phyloP scores from a whole-genome alignment of 495 filamentous ascomycete species.

The Chaetomium fimeti region DNA sequence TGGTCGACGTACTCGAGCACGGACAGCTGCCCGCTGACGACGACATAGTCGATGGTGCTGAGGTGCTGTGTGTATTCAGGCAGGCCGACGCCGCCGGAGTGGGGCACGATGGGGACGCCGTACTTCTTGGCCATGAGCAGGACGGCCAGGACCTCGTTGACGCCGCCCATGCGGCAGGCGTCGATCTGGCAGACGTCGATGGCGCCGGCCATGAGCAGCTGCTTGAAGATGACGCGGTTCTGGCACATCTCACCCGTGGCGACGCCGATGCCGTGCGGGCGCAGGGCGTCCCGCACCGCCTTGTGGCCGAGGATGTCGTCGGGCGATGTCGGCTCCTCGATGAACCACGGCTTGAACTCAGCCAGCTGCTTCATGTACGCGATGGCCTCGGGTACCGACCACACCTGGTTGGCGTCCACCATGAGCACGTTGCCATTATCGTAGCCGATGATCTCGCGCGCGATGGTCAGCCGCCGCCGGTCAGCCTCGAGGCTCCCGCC shows the following conservation, averaged over 20 bases:
- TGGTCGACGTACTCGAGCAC: constrained; percentile 92
- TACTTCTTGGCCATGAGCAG: constrained; percentile 86
- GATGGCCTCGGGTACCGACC: constrained; percentile 89
- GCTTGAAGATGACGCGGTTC: constrained; percentile 93
- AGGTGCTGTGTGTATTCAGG: constrained; percentile 95
- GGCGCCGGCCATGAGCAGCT: constrained; percentile 73
- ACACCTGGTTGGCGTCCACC: constrained; percentile 95
- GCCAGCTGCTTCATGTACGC: constrained; percentile 79
- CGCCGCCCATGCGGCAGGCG: constrained; percentile 85
- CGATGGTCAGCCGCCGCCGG: constrained; percentile 65
- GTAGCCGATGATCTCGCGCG: constrained; percentile 79
- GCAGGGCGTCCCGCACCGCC: constrained; percentile 74
- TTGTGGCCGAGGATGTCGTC: constrained; percentile 91
- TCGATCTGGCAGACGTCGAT: constrained; percentile 90
- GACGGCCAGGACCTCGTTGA: constrained; percentile 92
- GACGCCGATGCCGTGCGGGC: constrained; percentile 73
- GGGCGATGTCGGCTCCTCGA: constrained; percentile 93
- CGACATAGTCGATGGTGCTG: constrained; percentile 91
- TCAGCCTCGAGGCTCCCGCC: constrained; percentile 72
- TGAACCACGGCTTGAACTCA: constrained; percentile 92
- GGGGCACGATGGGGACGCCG: constrained; percentile 79
- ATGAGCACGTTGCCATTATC: constrained; percentile 85
- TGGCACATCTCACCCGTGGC: constrained; percentile 97
- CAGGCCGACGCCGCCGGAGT: constrained; percentile 84
- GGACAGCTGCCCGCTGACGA: constrained; percentile 74